phyloP scores from a whole-genome alignment of 495 filamentous ascomycete species.

The Penicillium egyptiacum region DNA sequence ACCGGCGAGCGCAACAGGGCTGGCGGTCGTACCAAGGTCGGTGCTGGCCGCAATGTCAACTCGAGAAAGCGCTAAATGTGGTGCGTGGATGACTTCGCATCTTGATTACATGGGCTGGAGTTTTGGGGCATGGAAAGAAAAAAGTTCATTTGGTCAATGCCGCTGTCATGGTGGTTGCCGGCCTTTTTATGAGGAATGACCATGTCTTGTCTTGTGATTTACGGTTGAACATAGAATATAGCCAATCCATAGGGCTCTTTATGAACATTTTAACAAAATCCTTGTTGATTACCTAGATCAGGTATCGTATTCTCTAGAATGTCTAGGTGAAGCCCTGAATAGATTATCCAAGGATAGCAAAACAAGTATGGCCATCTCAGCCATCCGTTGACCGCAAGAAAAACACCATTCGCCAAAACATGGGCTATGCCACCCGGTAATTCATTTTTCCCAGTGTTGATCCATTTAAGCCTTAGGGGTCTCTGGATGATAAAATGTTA shows the following conservation, averaged over 20 bases:
- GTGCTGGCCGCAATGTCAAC: constrained; percentile 85
- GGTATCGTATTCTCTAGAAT: constrained; percentile 15
- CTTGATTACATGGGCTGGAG: constrained; percentile 35
- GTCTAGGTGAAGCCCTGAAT: constrained; percentile 5
- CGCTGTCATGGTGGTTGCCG: constrained; percentile 14
- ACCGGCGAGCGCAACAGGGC: constrained; percentile 67
- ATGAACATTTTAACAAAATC: constrained; percentile 14
- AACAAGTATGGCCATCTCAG: constrained; percentile 26
- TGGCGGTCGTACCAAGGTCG: constrained; percentile 71
- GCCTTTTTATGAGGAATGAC: constrained; percentile 24
- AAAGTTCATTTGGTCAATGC: constrained; percentile 18
- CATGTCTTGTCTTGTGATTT: constrained; percentile 17
- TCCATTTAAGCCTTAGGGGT: constrained; percentile 27
- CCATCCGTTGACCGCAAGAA: constrained; percentile 35
- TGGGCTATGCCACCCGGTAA: constrained; percentile 33
- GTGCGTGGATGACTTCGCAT: constrained; percentile 22
- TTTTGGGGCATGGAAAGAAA: constrained; percentile 36
- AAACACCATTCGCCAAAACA: constrained; percentile 51
- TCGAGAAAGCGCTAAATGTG: constrained; percentile 62
- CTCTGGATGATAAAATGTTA: constrained; percentile 28
- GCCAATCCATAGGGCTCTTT: constrained; percentile 17
- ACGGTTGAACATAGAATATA: constrained; percentile 23
- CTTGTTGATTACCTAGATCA: constrained; percentile 8
- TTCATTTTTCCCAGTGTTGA: constrained; percentile 26
- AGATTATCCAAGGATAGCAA: constrained; percentile 13